These are phyloP conservation scores for Ceratobasidium sp. DNA, from an alignment of 1,284 basidiomycete genomes.

Conservation along the genomic window DNA sequence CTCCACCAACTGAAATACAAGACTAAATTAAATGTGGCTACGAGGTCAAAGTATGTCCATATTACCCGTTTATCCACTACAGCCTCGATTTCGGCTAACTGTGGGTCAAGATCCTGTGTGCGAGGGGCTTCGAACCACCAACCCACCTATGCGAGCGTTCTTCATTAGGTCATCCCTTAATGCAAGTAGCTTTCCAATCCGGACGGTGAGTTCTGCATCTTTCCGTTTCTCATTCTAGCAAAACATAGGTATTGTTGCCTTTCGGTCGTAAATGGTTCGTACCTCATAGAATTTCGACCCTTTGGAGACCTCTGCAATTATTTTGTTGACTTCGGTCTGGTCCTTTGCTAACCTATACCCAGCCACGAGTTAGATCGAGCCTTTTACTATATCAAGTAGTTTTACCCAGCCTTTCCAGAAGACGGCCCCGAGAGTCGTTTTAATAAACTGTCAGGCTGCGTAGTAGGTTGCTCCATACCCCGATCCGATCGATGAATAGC, in stretches of 20 bases:
- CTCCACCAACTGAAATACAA: conserved; percentile 63
- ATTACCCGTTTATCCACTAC: conserved; percentile 50
- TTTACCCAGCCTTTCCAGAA: conserved; percentile 73
- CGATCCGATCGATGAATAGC: neutral
- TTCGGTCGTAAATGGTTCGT: conserved; percentile 43
- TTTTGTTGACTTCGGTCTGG: conserved; percentile 76
- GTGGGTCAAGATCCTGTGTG: neutral
- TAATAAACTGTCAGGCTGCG: conserved; percentile 26
- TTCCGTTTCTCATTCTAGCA: conserved; percentile 80
- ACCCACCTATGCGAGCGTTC: conserved; percentile 66
- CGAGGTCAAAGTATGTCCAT: neutral
- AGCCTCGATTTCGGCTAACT: conserved; percentile 40
- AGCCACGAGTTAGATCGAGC: conserved; percentile 25
- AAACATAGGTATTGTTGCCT: neutral
- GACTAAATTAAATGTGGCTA: neutral
- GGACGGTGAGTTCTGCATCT: conserved; percentile 76
- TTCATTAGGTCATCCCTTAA: conserved; percentile 66
- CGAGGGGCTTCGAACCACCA: neutral
- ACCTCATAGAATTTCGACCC: conserved; percentile 85
- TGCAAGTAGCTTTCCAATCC: conserved; percentile 68
- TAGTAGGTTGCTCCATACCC: conserved; percentile 20
- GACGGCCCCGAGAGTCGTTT: conserved; percentile 68
- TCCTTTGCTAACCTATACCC: conserved; percentile 69
- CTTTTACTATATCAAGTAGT: neutral
- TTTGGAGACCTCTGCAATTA: conserved; percentile 80